Evolutionary conservation across 2,329 filamentous ascomycete genomes (phyloP).

Genomic region (Metarhizium guizhouense): DNA sequence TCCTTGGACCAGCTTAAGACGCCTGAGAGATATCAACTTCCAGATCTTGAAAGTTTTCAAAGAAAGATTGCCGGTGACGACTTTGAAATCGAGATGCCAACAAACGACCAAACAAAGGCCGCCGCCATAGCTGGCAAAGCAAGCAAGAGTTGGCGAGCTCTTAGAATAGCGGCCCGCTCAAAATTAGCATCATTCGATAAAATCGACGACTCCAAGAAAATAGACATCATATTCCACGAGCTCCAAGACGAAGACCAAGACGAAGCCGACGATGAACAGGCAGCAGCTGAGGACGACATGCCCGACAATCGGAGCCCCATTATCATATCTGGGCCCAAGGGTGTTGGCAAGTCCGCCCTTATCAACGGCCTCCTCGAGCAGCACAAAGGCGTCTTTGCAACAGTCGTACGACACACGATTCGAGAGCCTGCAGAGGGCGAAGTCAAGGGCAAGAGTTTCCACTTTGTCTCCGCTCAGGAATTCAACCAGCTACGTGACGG

Average conservation of each 20-base stretch:
- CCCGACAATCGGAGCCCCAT: conserved; percentile 46
- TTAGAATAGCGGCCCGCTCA: conserved; percentile 68
- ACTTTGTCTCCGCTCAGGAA: conserved; percentile 46
- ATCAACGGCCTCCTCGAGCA: conserved; percentile 53
- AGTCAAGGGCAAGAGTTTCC: conserved; percentile 39
- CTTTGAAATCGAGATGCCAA: conserved; percentile 78
- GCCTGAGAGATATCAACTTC: conserved; percentile 54
- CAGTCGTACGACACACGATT: conserved; percentile 46
- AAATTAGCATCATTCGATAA: conserved; percentile 76
- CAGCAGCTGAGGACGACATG: conserved; percentile 24
- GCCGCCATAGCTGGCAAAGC: conserved; percentile 61
- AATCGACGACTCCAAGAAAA: conserved; percentile 73
- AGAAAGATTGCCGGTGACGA: conserved; percentile 69
- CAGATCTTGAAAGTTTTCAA: conserved; percentile 61
- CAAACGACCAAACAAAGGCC: conserved; percentile 48
- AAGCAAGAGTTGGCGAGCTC: conserved; percentile 83
- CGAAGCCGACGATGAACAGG: conserved; percentile 20
- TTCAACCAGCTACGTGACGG: conserved; percentile 52
- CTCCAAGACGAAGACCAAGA: conserved; percentile 28
- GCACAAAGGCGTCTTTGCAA: conserved; percentile 56
- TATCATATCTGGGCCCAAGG: conserved; percentile 57
- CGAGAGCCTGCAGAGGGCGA: conserved; percentile 41
- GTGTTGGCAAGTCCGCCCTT: conserved; percentile 55
- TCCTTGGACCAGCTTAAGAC: conserved; percentile 64
- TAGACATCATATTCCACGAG: conserved; percentile 48